Conservation (phyloP, 768 basidiomycete species). For the Boletus insuetus region DNA sequence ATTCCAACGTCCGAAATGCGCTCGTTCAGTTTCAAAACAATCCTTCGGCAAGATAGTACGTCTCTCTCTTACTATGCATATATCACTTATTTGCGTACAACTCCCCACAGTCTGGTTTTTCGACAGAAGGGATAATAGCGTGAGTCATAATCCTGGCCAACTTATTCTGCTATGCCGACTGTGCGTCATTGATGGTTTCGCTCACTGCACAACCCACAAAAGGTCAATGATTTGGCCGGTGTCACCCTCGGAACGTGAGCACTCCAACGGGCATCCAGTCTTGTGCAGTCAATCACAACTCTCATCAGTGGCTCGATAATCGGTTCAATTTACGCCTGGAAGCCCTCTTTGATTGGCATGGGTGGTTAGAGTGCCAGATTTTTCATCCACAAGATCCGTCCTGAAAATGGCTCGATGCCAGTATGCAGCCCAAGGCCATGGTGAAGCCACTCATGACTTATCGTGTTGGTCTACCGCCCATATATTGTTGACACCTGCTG, state of each 20-base stretch:
- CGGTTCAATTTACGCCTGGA: slow-evolving; percentile 75
- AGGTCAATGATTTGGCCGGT: slow-evolving; percentile 84
- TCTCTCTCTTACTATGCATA: background rate
- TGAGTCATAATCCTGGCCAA: slow-evolving; percentile 30
- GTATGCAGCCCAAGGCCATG: too few relatives aligned
- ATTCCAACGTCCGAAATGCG: slow-evolving; percentile 70
- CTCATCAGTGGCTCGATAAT: slow-evolving; percentile 69
- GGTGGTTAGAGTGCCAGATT: too few relatives aligned
- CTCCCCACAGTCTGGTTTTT: slow-evolving; percentile 69
- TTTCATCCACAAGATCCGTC: too few relatives aligned
- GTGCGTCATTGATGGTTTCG: slow-evolving; percentile 59
- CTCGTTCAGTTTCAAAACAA: slow-evolving; percentile 68
- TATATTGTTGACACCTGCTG: too few relatives aligned
- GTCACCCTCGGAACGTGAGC: slow-evolving; percentile 78
- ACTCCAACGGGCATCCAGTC: slow-evolving; percentile 37
- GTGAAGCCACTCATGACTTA: too few relatives aligned
- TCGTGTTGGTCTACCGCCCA: too few relatives aligned
- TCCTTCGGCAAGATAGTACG: slow-evolving; percentile 84
- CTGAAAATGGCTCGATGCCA: too few relatives aligned
- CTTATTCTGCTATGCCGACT: background rate
- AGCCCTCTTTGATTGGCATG: slow-evolving; percentile 79
- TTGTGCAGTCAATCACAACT: slow-evolving; percentile 76
- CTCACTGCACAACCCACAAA: slow-evolving; percentile 86
- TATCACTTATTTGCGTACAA: background rate
- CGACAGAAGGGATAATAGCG: slow-evolving; percentile 80